These are phyloP conservation scores for Cercospora berteroae DNA, from an alignment of 2,329 filamentous ascomycete species.

Conservation along the genomic window DNA sequence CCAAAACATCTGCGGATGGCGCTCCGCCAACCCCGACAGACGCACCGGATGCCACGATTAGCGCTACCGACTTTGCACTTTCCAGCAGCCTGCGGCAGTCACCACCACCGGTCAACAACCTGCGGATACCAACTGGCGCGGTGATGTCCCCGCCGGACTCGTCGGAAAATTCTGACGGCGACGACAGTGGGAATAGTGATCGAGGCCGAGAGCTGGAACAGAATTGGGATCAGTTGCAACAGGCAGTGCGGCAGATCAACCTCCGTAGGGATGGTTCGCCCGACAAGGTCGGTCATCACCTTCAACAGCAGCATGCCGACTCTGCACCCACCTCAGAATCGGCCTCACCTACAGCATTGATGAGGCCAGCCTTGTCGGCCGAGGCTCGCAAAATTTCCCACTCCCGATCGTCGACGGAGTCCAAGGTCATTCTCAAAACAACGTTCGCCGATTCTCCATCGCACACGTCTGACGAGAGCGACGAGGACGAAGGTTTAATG, in stretches of 20 bases:
- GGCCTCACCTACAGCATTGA: constrained; percentile 34
- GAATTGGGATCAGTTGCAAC: constrained; percentile 66
- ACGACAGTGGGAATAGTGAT: constrained; percentile 44
- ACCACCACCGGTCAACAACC: constrained; percentile 74
- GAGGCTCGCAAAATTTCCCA: constrained; percentile 61
- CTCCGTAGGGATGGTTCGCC: constrained; percentile 62
- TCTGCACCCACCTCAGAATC: constrained; percentile 39
- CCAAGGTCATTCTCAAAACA: constrained; percentile 50
- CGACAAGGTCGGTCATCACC: constrained; percentile 35
- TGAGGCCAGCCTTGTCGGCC: constrained; percentile 45
- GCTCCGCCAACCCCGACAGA: constrained; percentile 35
- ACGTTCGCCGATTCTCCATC: constrained; percentile 45
- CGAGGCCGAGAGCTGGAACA: constrained; percentile 44
- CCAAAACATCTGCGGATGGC: constrained; percentile 19
- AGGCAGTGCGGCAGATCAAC: constrained; percentile 78
- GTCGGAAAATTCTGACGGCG: constrained; percentile 75
- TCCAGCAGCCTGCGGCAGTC: constrained; percentile 73
- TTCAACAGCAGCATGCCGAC: constrained; percentile 21
- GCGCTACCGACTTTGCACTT: constrained; percentile 36
- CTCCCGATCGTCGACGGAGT: constrained; percentile 60
- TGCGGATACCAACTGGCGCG: constrained; percentile 75
- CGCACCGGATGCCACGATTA: constrained; percentile 19
- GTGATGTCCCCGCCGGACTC: constrained; percentile 92
- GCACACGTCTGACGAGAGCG: constrained; percentile 51
- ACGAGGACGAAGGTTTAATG: constrained; percentile 47